These are phyloP conservation scores for Musa balbisiana DNA, from an alignment of 202 grass and related monocot species.

Conservation along the genomic window DNA sequence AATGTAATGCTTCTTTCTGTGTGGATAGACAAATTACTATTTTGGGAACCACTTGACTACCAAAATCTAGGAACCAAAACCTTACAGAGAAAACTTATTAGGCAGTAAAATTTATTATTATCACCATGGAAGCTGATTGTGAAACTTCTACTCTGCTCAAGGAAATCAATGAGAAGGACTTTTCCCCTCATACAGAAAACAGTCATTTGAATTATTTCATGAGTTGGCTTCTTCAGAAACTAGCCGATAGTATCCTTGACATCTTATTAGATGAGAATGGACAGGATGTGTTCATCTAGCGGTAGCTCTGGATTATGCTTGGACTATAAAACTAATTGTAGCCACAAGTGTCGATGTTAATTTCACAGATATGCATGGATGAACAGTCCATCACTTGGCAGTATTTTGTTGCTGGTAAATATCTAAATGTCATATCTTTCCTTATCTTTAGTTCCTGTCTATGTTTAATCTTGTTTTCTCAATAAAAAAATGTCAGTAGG, in stretches of 20 bases:
- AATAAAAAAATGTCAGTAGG: constrained; percentile 67
- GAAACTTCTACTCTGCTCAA: constrained; percentile 29
- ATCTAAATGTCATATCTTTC: too few relatives aligned
- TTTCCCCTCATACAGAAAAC: constrained; percentile 22
- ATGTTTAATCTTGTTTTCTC: too few relatives aligned
- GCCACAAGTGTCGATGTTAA: constrained; percentile 71
- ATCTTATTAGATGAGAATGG: constrained; percentile 63
- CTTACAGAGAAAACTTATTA: constrained; percentile 48
- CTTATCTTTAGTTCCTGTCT: background rate
- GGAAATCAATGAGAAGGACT: constrained; percentile 32
- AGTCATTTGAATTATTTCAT: constrained; percentile 53
- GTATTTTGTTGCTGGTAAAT: constrained; percentile 63
- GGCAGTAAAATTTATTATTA: constrained; percentile 49
- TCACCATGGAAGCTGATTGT: constrained; percentile 51
- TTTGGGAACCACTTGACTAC: constrained; percentile 44
- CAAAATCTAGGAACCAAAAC: constrained; percentile 36
- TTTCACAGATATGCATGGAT: constrained; percentile 84
- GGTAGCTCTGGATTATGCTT: constrained; percentile 80
- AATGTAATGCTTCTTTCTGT: constrained; percentile 91
- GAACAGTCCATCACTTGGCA: constrained; percentile 95
- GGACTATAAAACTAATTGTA: constrained; percentile 74
- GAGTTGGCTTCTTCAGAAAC: constrained; percentile 80
- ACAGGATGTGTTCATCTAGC: constrained; percentile 86
- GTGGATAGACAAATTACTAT: constrained; percentile 73
- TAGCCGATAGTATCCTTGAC: constrained; percentile 62